These are phyloP conservation scores for Luffa acutangula DNA, from an alignment of 306 rosid species.

Conservation along the genomic window DNA sequence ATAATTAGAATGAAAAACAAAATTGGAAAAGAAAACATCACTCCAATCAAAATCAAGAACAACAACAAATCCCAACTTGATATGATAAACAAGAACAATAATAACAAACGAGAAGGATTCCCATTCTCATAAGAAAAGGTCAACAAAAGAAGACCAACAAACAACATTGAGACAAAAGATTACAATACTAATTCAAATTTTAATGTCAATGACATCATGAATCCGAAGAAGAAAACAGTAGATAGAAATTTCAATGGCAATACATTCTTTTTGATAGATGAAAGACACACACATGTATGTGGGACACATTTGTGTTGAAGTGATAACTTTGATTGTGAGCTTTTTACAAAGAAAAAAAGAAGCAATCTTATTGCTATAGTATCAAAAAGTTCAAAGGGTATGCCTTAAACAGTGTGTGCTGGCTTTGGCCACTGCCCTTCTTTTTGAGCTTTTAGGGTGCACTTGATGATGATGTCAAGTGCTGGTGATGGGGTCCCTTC, in stretches of 20 bases:
- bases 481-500: background rate
- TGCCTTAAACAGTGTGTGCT: background rate
- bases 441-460: background rate
- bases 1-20: no score
- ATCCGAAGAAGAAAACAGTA: background rate
- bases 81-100: no score
- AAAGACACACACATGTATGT: background rate
- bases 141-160: background rate
- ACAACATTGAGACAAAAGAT: background rate
- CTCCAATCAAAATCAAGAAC: no score
- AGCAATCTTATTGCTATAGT: background rate
- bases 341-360: background rate
- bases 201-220: background rate
- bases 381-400: background rate
- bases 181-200: background rate
- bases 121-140: background rate
- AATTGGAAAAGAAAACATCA: no score
- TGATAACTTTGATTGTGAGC: conserved; percentile 6
- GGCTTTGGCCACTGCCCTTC: background rate
- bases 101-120: background rate
- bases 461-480: conserved; percentile 10
- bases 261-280: background rate
- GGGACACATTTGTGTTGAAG: background rate
- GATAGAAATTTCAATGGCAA: background rate
- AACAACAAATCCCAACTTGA: no score